Evolutionary conservation across 176 grass and related monocot genomes (phyloP), one percentile per base, ranked within the genome.

Genomic region (Urochloa ruziziensis): DNA sequence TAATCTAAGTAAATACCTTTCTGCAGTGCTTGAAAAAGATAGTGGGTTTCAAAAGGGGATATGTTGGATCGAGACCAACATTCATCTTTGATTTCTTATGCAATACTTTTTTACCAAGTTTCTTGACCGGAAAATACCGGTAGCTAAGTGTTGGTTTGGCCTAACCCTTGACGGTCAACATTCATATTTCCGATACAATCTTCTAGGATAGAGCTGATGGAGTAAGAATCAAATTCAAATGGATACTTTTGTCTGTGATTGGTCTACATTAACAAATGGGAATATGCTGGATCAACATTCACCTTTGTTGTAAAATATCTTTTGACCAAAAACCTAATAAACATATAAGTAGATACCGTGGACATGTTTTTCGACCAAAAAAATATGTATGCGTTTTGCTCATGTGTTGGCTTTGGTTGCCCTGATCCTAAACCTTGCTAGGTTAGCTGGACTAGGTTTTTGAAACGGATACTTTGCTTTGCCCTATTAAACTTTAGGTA

Each of bases 281-380:
- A 35, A 86, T 86, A 72, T 86, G 23, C 71, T 82, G 46, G 43
- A 86, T 64, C 72, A 53, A 29, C 35, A 57, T 64, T 54, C 33
- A 64, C 57, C 57, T 82, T 86, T 67, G 21, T 44, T 63, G 78
- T 36, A 37, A 18, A 33, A 49, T 64, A 61, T 11, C 24, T 57
- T 57, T 57, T 57, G 23, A 49, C 39, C 39, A 40, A 39, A 34
- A 33, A 12, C 21, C 5, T 19, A 35, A 53, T 10, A 35, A 42
- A 56, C 29, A 52, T 44, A 2, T 3, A 13, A 40, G 11, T 17
- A 62, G 16, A 51, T 63, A 30, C 24, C 0, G n/a, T 6, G 7
- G 6, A 28, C 27, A 25, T 30, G 44, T 32, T 57, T 54, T 74
- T 49, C 16, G 18, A 11, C 5, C 11, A 28, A 9, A 35, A 74